These are phyloP conservation scores for Cladobotryum mycophilum DNA, from an alignment of 2,329 filamentous ascomycete species.

Conservation along the genomic window DNA sequence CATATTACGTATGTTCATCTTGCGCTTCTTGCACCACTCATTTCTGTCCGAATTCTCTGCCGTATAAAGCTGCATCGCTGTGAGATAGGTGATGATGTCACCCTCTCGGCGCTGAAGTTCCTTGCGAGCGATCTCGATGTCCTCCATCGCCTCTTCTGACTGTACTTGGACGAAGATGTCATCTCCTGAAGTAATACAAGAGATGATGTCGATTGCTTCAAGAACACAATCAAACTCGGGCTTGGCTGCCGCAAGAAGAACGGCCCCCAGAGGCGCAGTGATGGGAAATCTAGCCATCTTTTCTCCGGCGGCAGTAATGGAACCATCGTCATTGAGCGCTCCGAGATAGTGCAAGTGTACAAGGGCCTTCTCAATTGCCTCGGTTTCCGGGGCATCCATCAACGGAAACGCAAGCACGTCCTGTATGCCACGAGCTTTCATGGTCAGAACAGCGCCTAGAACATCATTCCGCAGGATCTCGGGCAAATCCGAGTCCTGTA, in stretches of 20 bases:
- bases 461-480: slow-evolving; percentile 91
- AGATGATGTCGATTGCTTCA: slow-evolving; percentile 79
- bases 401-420: slow-evolving; percentile 80
- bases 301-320: slow-evolving; percentile 66
- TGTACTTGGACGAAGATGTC: slow-evolving; percentile 57
- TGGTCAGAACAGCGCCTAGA: slow-evolving; percentile 76
- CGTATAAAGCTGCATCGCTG: slow-evolving; percentile 55
- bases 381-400: slow-evolving; percentile 70
- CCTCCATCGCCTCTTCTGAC: slow-evolving; percentile 50
- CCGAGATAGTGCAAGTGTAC: slow-evolving; percentile 73
- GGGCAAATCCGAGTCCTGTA: slow-evolving; percentile 71
- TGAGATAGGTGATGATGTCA: slow-evolving; percentile 59
- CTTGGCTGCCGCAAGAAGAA: slow-evolving; percentile 71
- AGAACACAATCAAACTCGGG: slow-evolving; percentile 66
- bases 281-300: slow-evolving; percentile 81
- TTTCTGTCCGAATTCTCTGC: slow-evolving; percentile 49
- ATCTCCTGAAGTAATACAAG: slow-evolving; percentile 56
- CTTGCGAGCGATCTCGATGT: slow-evolving; percentile 46
- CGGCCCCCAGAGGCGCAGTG: slow-evolving; percentile 71
- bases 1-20: slow-evolving; percentile 56
- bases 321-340: slow-evolving; percentile 64
- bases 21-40: slow-evolving; percentile 52
- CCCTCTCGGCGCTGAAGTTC: slow-evolving; percentile 57
- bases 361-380: slow-evolving; percentile 75
- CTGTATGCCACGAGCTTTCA: slow-evolving; percentile 85